Evolutionary conservation across 192 early-diverging fungal species (phyloP).

Genomic region (Diversispora eburnea): DNA sequence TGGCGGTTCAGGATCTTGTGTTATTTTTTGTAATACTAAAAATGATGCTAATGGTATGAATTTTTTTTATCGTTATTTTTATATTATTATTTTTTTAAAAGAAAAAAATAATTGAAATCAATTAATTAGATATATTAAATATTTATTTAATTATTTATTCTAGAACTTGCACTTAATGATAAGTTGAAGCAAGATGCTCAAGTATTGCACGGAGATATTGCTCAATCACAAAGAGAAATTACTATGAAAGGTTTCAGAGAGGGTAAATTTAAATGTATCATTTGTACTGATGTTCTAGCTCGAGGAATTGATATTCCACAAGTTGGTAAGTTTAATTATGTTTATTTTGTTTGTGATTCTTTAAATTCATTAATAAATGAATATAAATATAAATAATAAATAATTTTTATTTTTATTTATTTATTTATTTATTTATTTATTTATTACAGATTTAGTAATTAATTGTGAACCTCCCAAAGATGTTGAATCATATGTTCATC

Average conservation of each 20-base stretch:
- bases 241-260: conserved; percentile 85
- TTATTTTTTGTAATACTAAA: conserved; percentile 96
- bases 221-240: conserved; percentile 71
- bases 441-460: conserved; percentile 79
- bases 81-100: not conserved
- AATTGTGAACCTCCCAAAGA: conserved; percentile 94
- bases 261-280: conserved; percentile 78
- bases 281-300: conserved; percentile 92
- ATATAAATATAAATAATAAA: not conserved
- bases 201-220: conserved; percentile 83
- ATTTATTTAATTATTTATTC: too few species aligned
- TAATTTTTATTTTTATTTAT: not conserved
- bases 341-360: not conserved
- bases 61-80: not conserved
- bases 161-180: conserved; percentile 69
- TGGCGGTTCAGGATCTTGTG: conserved; percentile 75
- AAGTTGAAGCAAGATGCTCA: conserved; percentile 75
- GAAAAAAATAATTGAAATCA: not conserved
- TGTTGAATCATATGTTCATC: conserved; percentile 92
- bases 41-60: conserved; percentile 67
- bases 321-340: conserved; percentile 41
- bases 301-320: conserved; percentile 96
- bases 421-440: not conserved
- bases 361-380: too few species aligned
- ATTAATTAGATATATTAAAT: not conserved